Base-by-base conservation (phyloP, 2,329 filamentous ascomycete genomes). In the Clonostachys byssicola region DNA sequence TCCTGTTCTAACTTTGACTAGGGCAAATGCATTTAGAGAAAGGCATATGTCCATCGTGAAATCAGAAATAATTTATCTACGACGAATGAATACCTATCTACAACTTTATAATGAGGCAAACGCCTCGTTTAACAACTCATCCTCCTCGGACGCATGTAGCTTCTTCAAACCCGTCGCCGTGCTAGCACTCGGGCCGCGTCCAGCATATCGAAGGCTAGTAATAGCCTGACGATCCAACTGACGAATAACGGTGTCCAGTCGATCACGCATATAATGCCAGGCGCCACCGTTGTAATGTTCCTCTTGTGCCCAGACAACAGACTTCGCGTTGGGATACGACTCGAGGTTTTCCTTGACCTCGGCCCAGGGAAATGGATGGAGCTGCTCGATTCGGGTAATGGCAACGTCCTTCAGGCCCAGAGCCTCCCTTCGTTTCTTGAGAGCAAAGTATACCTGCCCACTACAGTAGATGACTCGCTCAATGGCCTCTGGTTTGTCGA, bases 341-440 rank as follows among this genome's bases (percentile, higher is more conserved):
- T 99, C 92, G 47, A 99, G 81, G 76, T 97, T 97, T 70, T 97
- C 92, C 77, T 88, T 89, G 47, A 99, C 83, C 71, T 94, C 91
- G 60, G 92, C 85, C 92, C 94, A 99, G 45, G 94, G 94, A 89
- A 99, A 99, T 61, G 94, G 94, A 75, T 99, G 92, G 51, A 99
- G 82, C 74, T 99, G 94, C 76, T 99, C 94, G 56, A 99, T 83
- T 64, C 94, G 91, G 18, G 92, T 96, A 66, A 99, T 86, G 62
- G 92, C 94, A 17, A 92, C 88, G 65, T 96, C 86, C 70, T 91
- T 90, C 65, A 96, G 81, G 55, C 88, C 85, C 66, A 95, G 87
- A 53, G 90, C 81, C 58, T 88, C 83, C 59, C 94, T 91, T 80
- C 96, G 84, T 77, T 97, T 97, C 73, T 87, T 77, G 41, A 99